These are phyloP conservation scores for Colletotrichum gigasporum DNA, from an alignment of 2,329 filamentous ascomycete species.

Conservation along the genomic window DNA sequence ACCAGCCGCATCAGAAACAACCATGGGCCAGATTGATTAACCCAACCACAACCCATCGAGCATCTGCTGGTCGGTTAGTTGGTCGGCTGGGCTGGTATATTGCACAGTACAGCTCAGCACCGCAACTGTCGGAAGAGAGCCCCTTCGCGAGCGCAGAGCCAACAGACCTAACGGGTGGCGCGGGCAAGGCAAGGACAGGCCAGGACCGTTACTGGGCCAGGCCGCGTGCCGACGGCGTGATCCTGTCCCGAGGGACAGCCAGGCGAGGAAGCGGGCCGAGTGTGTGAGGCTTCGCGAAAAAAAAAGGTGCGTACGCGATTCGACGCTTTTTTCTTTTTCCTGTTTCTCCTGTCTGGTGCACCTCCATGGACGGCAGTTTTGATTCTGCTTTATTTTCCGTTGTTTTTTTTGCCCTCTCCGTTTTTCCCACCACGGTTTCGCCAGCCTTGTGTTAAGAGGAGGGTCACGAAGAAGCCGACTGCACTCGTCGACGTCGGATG, in stretches of 20 bases:
- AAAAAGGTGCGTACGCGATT: constrained; percentile 17
- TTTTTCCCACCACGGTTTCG: neutral
- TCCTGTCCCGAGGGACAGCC: constrained; percentile 18
- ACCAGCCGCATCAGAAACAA: neutral
- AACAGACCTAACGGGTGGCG: constrained; percentile 9
- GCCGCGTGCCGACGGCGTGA: constrained; percentile 18
- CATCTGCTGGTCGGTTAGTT: neutral
- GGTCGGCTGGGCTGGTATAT: neutral
- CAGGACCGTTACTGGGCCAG: constrained; percentile 12
- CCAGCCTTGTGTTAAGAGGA: neutral
- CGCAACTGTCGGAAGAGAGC: constrained; percentile 4
- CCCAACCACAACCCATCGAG: neutral
- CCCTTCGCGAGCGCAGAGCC: neutral
- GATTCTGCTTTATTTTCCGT: constrained; percentile 5
- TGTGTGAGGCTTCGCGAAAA: constrained; percentile 20
- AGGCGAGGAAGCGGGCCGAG: constrained; percentile 27
- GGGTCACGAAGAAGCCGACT: neutral
- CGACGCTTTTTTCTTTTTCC: constrained; percentile 22
- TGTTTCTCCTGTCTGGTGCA: constrained; percentile 23
- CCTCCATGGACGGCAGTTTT: constrained; percentile 15
- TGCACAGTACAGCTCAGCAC: constrained; percentile 2
- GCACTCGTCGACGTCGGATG: neutral
- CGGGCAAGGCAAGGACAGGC: constrained; percentile 5
- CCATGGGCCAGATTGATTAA: constrained; percentile 7
- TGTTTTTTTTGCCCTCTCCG: neutral